Conservation (phyloP, 2,329 filamentous ascomycete species). For the Stachybotrys chartarum region DNA sequence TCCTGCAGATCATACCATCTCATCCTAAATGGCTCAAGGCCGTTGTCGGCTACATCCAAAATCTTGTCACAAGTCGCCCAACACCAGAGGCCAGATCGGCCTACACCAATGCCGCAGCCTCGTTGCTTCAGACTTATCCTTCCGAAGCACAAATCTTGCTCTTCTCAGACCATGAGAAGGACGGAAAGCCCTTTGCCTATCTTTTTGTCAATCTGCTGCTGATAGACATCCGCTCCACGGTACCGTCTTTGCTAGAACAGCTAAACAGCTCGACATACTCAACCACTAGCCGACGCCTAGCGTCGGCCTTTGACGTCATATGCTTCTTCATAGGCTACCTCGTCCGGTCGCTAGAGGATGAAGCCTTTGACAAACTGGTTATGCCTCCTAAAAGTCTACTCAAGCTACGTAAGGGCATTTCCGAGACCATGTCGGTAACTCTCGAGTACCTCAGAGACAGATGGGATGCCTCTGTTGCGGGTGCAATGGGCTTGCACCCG, state of each 20-base stretch:
- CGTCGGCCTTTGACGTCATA: conserved; percentile 55
- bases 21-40: conserved; percentile 46
- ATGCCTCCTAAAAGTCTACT: conserved; percentile 54
- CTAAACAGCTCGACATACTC: conserved; percentile 50
- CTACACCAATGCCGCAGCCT: conserved; percentile 51
- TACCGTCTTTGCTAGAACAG: conserved; percentile 51
- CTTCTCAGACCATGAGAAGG: conserved; percentile 38
- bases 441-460: conserved; percentile 62
- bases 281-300: conserved; percentile 43
- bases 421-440: conserved; percentile 55
- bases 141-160: conserved; percentile 36
- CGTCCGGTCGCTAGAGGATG: conserved; percentile 45
- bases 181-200: conserved; percentile 51
- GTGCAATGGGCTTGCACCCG: conserved; percentile 53
- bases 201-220: conserved; percentile 58
- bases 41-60: conserved; percentile 40
- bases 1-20: conserved; percentile 36
- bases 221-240: conserved; percentile 57
- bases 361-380: conserved; percentile 28
- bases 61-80: conserved; percentile 47
- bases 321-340: conserved; percentile 54
- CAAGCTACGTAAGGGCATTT: conserved; percentile 51
- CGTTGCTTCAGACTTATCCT: conserved; percentile 50
- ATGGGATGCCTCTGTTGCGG: conserved; percentile 61
- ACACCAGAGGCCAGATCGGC: conserved; percentile 47